Evolutionary conservation across 1,284 basidiomycete species (phyloP).

Genomic region (Ustilago nuda): DNA sequence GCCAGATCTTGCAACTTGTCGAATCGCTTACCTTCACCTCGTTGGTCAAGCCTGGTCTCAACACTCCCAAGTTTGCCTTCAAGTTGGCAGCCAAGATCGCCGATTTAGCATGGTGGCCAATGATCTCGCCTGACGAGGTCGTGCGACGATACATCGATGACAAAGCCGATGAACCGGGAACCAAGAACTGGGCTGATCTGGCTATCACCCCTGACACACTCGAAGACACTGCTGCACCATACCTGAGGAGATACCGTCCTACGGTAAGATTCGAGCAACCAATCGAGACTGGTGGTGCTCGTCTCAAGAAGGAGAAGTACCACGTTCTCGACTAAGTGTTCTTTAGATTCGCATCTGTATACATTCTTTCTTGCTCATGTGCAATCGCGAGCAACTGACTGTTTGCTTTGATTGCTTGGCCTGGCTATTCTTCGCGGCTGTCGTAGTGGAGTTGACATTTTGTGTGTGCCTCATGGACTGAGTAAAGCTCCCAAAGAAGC

Average conservation of each 20-base stretch:
- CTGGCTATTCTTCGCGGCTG: too few species aligned
- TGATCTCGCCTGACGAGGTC: conserved; percentile 90
- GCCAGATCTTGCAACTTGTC: conserved; percentile 85
- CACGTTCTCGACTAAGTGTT: conserved; percentile 41
- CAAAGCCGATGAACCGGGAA: conserved; percentile 69
- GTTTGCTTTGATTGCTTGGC: not conserved
- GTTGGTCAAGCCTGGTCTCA: conserved; percentile 75
- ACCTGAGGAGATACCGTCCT: conserved; percentile 88
- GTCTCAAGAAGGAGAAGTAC: conserved; percentile 59
- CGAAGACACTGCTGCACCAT: conserved; percentile 89
- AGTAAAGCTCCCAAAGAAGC: too few species aligned
- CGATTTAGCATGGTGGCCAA: conserved; percentile 90
- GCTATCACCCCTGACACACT: conserved; percentile 81
- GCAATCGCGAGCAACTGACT: conserved; percentile 19
- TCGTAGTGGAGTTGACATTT: too few species aligned
- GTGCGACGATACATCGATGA: conserved; percentile 89
- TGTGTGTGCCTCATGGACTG: too few species aligned
- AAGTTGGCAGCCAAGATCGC: conserved; percentile 76
- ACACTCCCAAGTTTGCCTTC: conserved; percentile 82
- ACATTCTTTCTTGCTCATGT: not conserved
- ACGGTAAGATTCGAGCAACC: conserved; percentile 72
- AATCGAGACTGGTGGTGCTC: conserved; percentile 67
- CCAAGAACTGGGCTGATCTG: conserved; percentile 73
- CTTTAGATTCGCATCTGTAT: not conserved
- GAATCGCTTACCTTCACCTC: conserved; percentile 81